Percentiles rank a stretch among this genome's conserved stretches.
Evolutionary conservation across 2,329 filamentous ascomycete species (phyloP).

Genomic region (Phialocephala subalpina): DNA sequence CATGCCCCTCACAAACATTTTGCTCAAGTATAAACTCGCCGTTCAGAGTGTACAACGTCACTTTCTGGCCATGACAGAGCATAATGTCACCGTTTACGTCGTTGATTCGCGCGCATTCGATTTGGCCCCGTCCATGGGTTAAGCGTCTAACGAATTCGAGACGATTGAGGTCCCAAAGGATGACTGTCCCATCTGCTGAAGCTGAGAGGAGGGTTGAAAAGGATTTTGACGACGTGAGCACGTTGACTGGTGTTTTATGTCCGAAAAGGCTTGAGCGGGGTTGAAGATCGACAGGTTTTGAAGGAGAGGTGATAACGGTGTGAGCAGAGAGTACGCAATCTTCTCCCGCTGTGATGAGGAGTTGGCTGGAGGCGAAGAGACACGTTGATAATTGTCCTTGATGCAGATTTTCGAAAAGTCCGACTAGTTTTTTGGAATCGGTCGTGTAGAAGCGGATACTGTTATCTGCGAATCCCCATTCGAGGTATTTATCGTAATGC

Average conservation of each 20-base stretch:
- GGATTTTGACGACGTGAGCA: conserved; percentile 84
- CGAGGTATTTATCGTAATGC: conserved; percentile 86
- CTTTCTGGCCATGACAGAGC: conserved; percentile 78
- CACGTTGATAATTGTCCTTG: conserved; percentile 87
- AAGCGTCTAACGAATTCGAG: conserved; percentile 85
- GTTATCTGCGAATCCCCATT: conserved; percentile 96
- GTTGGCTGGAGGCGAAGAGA: conserved; percentile 87
- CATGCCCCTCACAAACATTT: conserved; percentile 74
- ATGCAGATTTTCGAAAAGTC: conserved; percentile 93
- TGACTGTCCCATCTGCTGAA: conserved; percentile 80
- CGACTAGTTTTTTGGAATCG: conserved; percentile 83
- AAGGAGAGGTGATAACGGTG: conserved; percentile 68
- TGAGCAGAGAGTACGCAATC: conserved; percentile 93
- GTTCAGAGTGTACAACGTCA: conserved; percentile 87
- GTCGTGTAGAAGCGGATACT: conserved; percentile 90
- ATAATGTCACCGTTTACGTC: conserved; percentile 91
- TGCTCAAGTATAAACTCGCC: conserved; percentile 84
- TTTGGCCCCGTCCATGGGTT: conserved; percentile 58
- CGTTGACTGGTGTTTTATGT: conserved; percentile 83
- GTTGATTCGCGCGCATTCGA: conserved; percentile 85
- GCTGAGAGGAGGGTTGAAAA: conserved; percentile 90
- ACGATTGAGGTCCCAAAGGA: conserved; percentile 94
- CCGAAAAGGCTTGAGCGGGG: conserved; percentile 86
- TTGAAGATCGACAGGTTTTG: conserved; percentile 79
- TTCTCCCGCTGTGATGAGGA: conserved; percentile 88